phyloP scores from a whole-genome alignment of 1,139 yeast species.

The Sugiyamaella grinbergsii region DNA sequence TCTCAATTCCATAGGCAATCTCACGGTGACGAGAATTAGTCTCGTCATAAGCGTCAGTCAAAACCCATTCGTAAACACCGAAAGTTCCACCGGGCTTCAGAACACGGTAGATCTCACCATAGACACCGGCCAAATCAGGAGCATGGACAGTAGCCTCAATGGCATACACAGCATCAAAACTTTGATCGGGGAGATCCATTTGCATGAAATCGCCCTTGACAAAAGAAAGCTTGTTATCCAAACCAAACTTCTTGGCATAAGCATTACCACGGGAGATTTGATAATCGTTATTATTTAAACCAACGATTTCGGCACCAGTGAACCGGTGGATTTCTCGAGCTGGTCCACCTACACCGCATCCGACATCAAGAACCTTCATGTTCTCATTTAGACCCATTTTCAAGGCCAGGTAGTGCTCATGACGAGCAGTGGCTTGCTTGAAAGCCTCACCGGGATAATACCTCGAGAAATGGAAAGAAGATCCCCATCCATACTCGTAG shows the following conservation, averaged over 20 bases:
- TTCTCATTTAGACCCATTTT: constrained; percentile 77
- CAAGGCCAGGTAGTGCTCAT: constrained; percentile 91
- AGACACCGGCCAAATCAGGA: constrained; percentile 94
- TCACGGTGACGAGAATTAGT: constrained; percentile 85
- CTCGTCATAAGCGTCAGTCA: constrained; percentile 94
- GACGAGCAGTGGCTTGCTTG: constrained; percentile 93
- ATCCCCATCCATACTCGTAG: constrained; percentile 99
- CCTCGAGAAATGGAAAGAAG: constrained; percentile 97
- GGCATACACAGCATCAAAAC: constrained; percentile 96
- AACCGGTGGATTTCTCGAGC: constrained; percentile 94
- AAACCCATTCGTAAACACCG: constrained; percentile 99
- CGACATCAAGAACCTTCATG: constrained; percentile 93
- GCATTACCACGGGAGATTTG: constrained; percentile 87
- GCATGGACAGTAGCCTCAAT: constrained; percentile 99
- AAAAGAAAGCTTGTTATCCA: constrained; percentile 74
- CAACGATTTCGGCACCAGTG: constrained; percentile 83
- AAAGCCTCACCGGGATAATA: constrained; percentile 93
- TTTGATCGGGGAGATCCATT: constrained; percentile 88
- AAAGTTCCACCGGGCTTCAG: constrained; percentile 97
- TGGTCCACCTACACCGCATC: constrained; percentile 99
- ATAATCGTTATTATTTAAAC: constrained; percentile 95
- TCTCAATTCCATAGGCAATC: constrained; percentile 94
- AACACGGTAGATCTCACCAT: constrained; percentile 90
- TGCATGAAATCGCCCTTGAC: constrained; percentile 99
- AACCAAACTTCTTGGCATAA: constrained; percentile 67